Evolutionary conservation across 2,329 filamentous ascomycete genomes (phyloP), one percentile per base, ranked within the genome.

Genomic region (Monosporascus cannonballus): DNA sequence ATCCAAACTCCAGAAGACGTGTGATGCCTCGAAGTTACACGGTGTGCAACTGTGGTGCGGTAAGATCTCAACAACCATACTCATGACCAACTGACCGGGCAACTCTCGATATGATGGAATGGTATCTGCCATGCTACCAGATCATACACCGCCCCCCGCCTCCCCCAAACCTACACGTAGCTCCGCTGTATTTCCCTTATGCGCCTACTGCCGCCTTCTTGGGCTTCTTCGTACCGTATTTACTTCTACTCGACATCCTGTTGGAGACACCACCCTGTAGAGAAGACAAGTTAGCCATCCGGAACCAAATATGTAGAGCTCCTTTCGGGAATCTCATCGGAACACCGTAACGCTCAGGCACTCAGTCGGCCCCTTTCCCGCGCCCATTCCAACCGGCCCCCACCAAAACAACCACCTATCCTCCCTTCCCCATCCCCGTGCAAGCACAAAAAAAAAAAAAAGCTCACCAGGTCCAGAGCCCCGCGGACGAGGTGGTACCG

Each of bases 201-300:
- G 61, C 67, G 57, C 78, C 76, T 38, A 83, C 76, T 0, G 79
- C 78, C 22, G 86, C 85, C 70, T 85, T 85, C 86, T 97, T 97
- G 0, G 94, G 93, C 78, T 96, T 97, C 85, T 99, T 99, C 48
- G 94, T 96, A 56, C 94, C 94, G 69, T 96, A 99, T 75, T 99
- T 99, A 66, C 91, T 96, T 65, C 94, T 81, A 71, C 89, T 90
- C 22, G 86, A 89, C 65, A 87, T 81, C 62, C 94, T 81, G 70
- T 85, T 94, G 22, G 85, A 86, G 59, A 99, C 94, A 77, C 94
- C 94, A 67, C 90, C 90, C 93, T 96, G 59, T 14, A 55, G 14
- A 34, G 47, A 56, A 22, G 50, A 20, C 54, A 62, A 49, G 53
- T 71, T 60, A 71, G 66, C 57, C 51, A 39, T 36, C 27, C 30